Evolutionary conservation across 2,329 filamentous ascomycete genomes (phyloP).

Genomic region (Apiospora arundinis): DNA sequence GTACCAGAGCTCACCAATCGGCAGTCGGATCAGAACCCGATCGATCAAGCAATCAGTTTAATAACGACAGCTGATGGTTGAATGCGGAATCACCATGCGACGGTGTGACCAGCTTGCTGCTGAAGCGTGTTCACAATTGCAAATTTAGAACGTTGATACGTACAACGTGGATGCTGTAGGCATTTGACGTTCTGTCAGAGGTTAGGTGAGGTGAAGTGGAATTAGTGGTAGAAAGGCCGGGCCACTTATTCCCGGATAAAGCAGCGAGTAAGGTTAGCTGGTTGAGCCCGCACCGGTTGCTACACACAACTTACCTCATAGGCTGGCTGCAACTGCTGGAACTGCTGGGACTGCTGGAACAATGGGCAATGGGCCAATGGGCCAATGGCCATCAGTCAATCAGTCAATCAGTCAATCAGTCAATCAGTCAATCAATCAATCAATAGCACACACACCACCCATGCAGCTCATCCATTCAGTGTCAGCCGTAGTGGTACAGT

Average conservation of each 20-base stretch:
- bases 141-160: slow-evolving; percentile 11
- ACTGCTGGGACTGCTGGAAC: too few species aligned
- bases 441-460: too few species aligned
- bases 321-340: neutral
- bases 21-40: neutral
- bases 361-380: slow-evolving; percentile 4
- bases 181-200: slow-evolving; percentile 10
- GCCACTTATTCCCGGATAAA: neutral
- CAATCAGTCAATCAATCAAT: neutral
- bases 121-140: slow-evolving; percentile 17
- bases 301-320: slow-evolving; percentile 9
- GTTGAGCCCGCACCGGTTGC: neutral
- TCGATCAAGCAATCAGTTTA: neutral
- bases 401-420: neutral
- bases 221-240: slow-evolving; percentile 1
- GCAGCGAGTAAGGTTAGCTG: neutral
- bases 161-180: slow-evolving; percentile 19
- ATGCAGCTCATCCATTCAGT: too few species aligned
- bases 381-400: neutral
- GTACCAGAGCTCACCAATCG: slow-evolving; percentile 3
- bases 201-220: neutral
- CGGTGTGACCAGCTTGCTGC: slow-evolving; percentile 12
- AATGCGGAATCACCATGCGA: neutral
- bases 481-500: neutral
- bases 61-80: neutral